A percentile compares a stretch with the other conserved stretches of the same genome.
phyloP scores from a whole-genome alignment of 225 moss, liverwort and hornwort genomes.

The Climacium dendroides region DNA sequence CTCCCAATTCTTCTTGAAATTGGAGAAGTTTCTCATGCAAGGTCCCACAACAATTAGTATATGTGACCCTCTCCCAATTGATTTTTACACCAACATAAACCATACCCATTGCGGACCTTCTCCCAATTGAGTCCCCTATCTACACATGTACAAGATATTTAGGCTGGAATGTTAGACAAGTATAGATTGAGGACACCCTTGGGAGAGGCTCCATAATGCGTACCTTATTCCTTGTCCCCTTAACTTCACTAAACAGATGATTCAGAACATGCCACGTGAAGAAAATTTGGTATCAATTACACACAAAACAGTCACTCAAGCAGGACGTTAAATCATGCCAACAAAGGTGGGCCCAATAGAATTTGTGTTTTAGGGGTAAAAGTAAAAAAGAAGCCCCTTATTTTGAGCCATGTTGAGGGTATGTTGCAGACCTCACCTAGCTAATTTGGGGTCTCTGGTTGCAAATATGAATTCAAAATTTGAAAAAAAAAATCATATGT shows the following conservation, averaged over 20 bases:
- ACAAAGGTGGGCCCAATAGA: too few relatives aligned
- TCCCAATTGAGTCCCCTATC: too few relatives aligned
- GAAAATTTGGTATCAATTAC: neutral
- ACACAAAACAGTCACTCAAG: neutral
- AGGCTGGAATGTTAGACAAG: too few relatives aligned
- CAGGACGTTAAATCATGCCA: too few relatives aligned
- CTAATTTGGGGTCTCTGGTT: too few relatives aligned
- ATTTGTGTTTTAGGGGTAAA: too few relatives aligned
- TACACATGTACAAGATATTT: neutral
- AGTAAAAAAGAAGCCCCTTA: too few relatives aligned
- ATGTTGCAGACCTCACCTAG: too few relatives aligned
- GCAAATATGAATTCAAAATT: too few relatives aligned
- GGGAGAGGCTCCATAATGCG: neutral
- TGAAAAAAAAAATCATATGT: too few relatives aligned
- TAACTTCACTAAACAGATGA: neutral
- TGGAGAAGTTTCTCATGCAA: neutral
- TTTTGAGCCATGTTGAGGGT: too few relatives aligned
- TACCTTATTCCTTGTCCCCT: neutral
- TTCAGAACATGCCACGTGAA: neutral
- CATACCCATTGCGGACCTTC: fast-evolving
- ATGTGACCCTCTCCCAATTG: fast-evolving
- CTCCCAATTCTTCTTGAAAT: neutral
- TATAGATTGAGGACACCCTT: neutral
- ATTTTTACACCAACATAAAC: neutral
- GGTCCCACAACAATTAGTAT: neutral